Evolutionary conservation across 495 filamentous ascomycete species (phyloP).

Genomic region (Elaphomyces granulatus): DNA sequence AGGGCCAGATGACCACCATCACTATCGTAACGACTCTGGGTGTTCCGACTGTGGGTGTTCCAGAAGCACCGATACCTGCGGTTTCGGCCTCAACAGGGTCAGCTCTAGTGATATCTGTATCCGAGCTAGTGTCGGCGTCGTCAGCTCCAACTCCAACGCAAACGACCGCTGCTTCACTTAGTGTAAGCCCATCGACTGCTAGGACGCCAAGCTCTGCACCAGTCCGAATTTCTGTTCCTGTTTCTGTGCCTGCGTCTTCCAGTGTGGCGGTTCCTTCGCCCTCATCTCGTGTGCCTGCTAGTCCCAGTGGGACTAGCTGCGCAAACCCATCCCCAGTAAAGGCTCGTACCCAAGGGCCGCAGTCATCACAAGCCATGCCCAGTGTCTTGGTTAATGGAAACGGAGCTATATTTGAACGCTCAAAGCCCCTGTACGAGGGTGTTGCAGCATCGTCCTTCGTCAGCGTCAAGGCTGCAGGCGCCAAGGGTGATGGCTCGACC

Average conservation of each 20-base stretch:
- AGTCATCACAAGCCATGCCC: slow-evolving; percentile 25
- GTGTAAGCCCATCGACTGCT: slow-evolving; percentile 1
- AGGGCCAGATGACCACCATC: slow-evolving; percentile 62
- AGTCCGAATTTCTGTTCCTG: too few species aligned
- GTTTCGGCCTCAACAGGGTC: not conserved
- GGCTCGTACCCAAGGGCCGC: slow-evolving; percentile 25
- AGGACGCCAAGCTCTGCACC: not conserved
- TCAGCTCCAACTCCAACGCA: too few species aligned
- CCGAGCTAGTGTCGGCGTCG: too few species aligned
- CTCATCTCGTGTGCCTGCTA: not conserved
- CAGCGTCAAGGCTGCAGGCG: slow-evolving; percentile 62
- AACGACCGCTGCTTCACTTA: not conserved
- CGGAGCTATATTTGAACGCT: slow-evolving; percentile 46
- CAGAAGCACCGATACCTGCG: not conserved
- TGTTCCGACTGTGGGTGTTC: slow-evolving; percentile 1
- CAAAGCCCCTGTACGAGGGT: slow-evolving; percentile 52
- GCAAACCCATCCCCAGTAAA: slow-evolving; percentile 17
- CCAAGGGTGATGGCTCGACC: slow-evolving; percentile 57
- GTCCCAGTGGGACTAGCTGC: slow-evolving; percentile 8
- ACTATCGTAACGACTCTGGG: not conserved
- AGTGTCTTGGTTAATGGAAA: slow-evolving; percentile 19
- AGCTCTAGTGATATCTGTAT: not conserved
- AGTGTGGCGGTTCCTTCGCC: not conserved
- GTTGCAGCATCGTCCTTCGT: slow-evolving; percentile 38
- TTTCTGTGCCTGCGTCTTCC: not conserved